Base-by-base conservation (phyloP, 257 asterid species). In the Solanum chilense region DNA sequence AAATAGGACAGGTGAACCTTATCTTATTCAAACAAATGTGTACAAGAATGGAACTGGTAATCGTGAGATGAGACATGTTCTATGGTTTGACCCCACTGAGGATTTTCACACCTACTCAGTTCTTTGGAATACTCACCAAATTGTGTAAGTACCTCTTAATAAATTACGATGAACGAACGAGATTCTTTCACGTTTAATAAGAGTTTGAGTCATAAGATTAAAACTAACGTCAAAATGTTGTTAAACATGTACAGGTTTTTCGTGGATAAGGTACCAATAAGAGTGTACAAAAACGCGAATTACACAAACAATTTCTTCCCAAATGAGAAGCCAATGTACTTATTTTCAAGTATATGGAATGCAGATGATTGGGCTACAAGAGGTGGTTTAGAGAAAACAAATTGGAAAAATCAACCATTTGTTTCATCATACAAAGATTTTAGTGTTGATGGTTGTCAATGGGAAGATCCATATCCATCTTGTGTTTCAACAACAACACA, bases 321-420 rank as follows among this genome's bases (percentile, higher is more conserved):
- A 2, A 90, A 87, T 18, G 89, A 93, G 89, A 93, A 96, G 91
- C 99, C 99, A 21, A 97, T 97, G 99, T 93, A 92, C 91, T 83
- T 97, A 6, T 95, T 97, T 88, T 97, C 99, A 16, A 97, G 99
- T 93, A 96, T 97, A 29, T 97, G 99, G 99, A 93, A 97, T 62
- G 99, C 98, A 0, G 99, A 97, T 33, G 99, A 97, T 89, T 97
- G 99, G 99, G 99, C 99, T 23, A 96, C 99, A 1, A 88, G 98
- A 27, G 99, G 99, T 18, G 99, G 99, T 3, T 89, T 96, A 29
- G 99, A 96, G 92, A 97, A 97, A 91, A 97, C 98, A 60, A 93
- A 96, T 91, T 97, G 99, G 99, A 92, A 87, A 31, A 91, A 93
- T 37, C 97, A 94, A 21, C 99, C 99, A 16, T 97, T 97, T 75